Conservation (phyloP, 768 basidiomycete genomes). For the Mycena galopus region DNA sequence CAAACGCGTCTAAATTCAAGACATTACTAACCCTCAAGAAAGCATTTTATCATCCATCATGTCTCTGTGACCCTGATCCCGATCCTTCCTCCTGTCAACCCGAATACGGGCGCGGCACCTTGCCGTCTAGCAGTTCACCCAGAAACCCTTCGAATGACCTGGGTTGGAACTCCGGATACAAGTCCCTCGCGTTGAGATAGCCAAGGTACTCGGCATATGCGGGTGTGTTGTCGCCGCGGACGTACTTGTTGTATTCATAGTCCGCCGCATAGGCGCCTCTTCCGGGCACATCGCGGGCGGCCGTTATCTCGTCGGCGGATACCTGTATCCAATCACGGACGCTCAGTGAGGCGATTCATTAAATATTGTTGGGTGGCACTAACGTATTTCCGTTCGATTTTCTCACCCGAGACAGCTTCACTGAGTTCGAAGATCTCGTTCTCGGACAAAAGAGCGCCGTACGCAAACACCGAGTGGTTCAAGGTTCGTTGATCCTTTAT, state of each 20-base stretch:
- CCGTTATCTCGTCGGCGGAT: slow-evolving; percentile 5
- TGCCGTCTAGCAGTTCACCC: slow-evolving; percentile 20
- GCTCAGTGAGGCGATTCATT: background rate
- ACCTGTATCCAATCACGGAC: background rate
- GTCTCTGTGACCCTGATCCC: no score
- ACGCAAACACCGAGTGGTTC: slow-evolving; percentile 44
- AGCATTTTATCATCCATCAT: no score
- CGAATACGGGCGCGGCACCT: background rate
- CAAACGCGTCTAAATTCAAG: no score
- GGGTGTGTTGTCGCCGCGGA: slow-evolving; percentile 46
- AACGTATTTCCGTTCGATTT: slow-evolving; percentile 29
- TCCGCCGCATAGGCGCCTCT: slow-evolving; percentile 11
- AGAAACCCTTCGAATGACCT: slow-evolving; percentile 14
- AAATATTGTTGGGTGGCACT: background rate
- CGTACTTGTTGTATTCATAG: slow-evolving; percentile 41
- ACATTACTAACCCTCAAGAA: no score
- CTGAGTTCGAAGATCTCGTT: slow-evolving; percentile 40
- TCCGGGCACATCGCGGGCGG: background rate
- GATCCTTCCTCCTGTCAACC: no score
- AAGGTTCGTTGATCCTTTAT: slow-evolving; percentile 47
- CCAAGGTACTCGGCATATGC: slow-evolving; percentile 39
- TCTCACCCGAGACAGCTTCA: slow-evolving; percentile 41
- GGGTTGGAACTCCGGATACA: slow-evolving; percentile 45
- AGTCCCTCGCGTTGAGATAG: slow-evolving; percentile 44
- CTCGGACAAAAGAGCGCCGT: slow-evolving; percentile 43